These are phyloP conservation scores for Lonicera japonica DNA, from an alignment of 129 eudicot species.

Conservation along the genomic window DNA sequence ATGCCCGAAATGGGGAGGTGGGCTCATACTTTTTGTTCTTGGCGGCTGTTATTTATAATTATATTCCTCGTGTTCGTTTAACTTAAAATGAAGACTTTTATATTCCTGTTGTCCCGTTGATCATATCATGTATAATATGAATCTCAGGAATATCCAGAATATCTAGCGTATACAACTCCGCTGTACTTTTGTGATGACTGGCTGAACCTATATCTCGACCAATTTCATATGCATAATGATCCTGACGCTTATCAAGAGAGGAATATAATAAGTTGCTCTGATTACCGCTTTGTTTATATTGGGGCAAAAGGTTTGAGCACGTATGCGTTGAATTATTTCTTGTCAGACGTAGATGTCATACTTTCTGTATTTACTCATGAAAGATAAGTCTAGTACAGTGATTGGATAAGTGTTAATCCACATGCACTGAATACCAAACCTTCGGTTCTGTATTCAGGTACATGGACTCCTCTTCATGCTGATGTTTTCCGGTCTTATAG, in stretches of 20 bases:
- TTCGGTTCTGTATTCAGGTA: conserved; percentile 45
- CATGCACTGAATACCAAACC: conserved; percentile 1
- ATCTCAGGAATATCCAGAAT: conserved; percentile 89
- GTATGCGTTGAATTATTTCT: conserved; percentile 18
- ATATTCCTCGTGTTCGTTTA: too few species aligned
- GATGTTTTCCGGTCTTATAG: conserved; percentile 98
- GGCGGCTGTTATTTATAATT: too few species aligned
- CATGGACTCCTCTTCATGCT: conserved; percentile 99
- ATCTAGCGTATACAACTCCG: conserved; percentile 72
- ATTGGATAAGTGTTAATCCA: background rate
- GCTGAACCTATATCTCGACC: conserved; percentile 85
- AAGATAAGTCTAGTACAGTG: background rate
- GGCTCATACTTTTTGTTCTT: too few species aligned
- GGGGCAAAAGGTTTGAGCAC: conserved; percentile 81
- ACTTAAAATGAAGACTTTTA: too few species aligned
- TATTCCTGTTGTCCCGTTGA: background rate
- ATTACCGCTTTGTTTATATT: conserved; percentile 96
- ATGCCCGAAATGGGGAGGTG: too few species aligned
- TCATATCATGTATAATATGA: background rate
- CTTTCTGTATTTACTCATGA: conserved; percentile 4
- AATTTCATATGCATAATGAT: conserved; percentile 59
- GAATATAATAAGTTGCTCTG: conserved; percentile 64
- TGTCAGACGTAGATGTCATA: conserved; percentile 17
- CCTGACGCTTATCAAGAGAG: conserved; percentile 34
- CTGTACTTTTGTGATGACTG: conserved; percentile 70